These are phyloP conservation scores for Suhomyces guaymorum DNA, from an alignment of 1,139 yeast species.

Conservation along the genomic window DNA sequence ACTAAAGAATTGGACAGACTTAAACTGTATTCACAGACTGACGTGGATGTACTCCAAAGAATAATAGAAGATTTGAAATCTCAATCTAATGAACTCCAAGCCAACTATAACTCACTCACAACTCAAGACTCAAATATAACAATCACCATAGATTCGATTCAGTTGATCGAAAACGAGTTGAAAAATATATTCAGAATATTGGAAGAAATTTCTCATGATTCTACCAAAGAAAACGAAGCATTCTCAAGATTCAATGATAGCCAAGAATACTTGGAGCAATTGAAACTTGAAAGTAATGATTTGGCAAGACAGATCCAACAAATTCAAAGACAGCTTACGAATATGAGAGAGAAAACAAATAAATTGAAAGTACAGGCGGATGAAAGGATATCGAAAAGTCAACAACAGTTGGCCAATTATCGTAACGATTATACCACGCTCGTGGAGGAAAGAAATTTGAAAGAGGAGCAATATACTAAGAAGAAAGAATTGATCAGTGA, in stretches of 20 bases:
- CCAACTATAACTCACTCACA: conserved; percentile 45
- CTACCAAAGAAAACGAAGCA: conserved; percentile 49
- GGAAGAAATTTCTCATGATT: conserved; percentile 59
- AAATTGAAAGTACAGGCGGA: conserved; percentile 52
- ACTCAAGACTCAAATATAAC: conserved; percentile 51
- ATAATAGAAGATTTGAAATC: conserved; percentile 56
- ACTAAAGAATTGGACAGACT: conserved; percentile 61
- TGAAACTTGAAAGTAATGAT: conserved; percentile 45
- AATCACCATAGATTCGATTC: conserved; percentile 60
- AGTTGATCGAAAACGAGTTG: conserved; percentile 55
- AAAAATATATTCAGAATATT: conserved; percentile 50
- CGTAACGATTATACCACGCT: conserved; percentile 50
- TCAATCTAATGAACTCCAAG: conserved; percentile 40
- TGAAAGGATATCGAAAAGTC: conserved; percentile 46
- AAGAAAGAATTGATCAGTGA: conserved; percentile 49
- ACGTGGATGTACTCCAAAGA: conserved; percentile 57
- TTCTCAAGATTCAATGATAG: conserved; percentile 38
- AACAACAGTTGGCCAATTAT: conserved; percentile 45
- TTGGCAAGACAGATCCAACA: conserved; percentile 52
- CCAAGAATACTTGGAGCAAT: conserved; percentile 51
- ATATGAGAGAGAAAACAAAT: conserved; percentile 53
- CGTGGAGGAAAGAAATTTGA: conserved; percentile 50
- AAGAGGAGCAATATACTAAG: conserved; percentile 53
- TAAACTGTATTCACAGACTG: conserved; percentile 60
- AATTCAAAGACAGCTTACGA: conserved; percentile 52